Conservation (phyloP, 2,329 filamentous ascomycete genomes). For the Talaromyces albobiverticillius region DNA sequence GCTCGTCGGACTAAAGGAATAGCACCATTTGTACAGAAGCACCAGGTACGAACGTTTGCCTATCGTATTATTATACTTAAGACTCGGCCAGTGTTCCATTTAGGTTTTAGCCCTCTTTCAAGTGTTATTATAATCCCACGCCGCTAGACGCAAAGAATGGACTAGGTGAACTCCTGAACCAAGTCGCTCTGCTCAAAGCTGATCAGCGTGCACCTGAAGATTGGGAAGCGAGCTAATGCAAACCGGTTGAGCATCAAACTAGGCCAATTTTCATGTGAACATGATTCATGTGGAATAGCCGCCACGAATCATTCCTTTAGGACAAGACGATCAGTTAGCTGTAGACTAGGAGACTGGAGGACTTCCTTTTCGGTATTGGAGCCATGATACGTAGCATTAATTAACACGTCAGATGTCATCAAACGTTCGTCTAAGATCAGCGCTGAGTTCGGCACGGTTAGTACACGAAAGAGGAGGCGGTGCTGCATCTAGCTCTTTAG, state of each 20-base stretch:
- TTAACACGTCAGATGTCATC: neutral
- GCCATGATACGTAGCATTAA: neutral
- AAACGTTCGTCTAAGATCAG: neutral
- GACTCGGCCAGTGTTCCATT: neutral
- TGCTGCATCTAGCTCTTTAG: neutral
- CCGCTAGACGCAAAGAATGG: neutral
- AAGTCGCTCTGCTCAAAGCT: neutral
- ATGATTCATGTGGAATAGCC: slow-evolving; percentile 1
- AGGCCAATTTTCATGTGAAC: neutral
- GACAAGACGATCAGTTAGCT: neutral
- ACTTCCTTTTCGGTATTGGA: no score
- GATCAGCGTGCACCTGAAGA: neutral
- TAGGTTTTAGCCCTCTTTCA: neutral
- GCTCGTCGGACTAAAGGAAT: neutral
- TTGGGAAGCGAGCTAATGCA: neutral
- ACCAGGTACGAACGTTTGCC: neutral
- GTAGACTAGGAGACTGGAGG: no score
- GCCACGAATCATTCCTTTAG: neutral
- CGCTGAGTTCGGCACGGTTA: neutral
- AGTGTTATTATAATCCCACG: neutral
- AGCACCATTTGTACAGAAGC: neutral
- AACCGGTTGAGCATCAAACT: neutral
- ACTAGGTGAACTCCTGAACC: neutral
- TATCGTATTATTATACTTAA: neutral
- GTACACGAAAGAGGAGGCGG: neutral